Base-by-base conservation (phyloP, 164 flowering plant species). In the Macadamia integrifolia region DNA sequence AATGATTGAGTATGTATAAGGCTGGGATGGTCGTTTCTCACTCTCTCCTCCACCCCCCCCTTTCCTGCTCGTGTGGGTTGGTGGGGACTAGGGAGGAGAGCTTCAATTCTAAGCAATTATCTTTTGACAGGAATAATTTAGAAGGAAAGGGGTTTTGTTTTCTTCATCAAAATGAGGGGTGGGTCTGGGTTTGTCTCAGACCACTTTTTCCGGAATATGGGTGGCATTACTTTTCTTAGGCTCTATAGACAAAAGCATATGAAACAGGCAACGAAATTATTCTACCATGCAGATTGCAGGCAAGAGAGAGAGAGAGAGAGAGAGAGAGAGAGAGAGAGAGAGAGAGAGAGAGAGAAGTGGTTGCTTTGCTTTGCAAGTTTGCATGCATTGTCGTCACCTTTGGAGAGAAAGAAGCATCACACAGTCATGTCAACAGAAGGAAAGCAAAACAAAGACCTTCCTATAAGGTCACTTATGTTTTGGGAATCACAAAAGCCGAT, bases 251-350 rank as follows among this genome's bases (percentile, higher is more conserved):
- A 59, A 60, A 32, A 31, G 62, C 31, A 71, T 69, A 72, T 72
- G 74, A 74, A 72, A 74, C 76, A 75, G 72, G 68, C 66, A 63
- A 64, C 44, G 73, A 75, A 67, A 74, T 77, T 70, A 79, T 74
- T 76, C 81, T 72, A 64, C 75, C 78, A 75, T 77, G 80, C 80
- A 76, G 62, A 59, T 11, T 35, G 40, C 40, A 35, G 40, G 12
- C 3, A 18, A 71, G 58, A 57, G 53, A 69, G 63, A 62, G 66
- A 76, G 65, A 60, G 64, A 81, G 80, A 77, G 76, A 74, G n/a
- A n/a, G n/a, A n/a, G n/a, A n/a, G n/a, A n/a, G n/a, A n/a, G n/a
- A n/a, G n/a, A n/a, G n/a, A n/a, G n/a, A n/a, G n/a, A n/a, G n/a
- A n/a, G n/a, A n/a, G n/a, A n/a, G n/a, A n/a, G n/a, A n/a, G n/a